These are phyloP conservation scores for Spathaspora arborariae DNA, from an alignment of 805 yeast genomes.

Conservation along the genomic window DNA sequence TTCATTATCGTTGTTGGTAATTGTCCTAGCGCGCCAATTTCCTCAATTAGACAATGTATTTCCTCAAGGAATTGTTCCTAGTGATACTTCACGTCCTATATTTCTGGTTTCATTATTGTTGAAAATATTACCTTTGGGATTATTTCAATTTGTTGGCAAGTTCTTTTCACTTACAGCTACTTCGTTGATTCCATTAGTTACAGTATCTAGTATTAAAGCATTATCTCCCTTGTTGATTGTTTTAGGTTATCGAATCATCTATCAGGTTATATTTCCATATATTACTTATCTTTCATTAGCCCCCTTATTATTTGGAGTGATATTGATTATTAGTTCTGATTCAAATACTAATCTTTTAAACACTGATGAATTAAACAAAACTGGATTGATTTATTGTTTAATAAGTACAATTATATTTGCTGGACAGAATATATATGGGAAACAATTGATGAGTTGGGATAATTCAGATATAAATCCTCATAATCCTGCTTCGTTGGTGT, in stretches of 20 bases:
- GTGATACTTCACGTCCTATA: conserved; percentile 18
- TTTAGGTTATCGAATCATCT: conserved; percentile 48
- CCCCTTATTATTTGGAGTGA: conserved; percentile 52
- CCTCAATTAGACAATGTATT: conserved; percentile 34
- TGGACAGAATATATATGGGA: conserved; percentile 81
- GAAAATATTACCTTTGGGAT: conserved; percentile 56
- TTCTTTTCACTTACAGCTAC: conserved; percentile 62
- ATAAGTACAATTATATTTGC: conserved; percentile 74
- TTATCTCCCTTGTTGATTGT: conserved; percentile 62
- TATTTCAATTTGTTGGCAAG: conserved; percentile 65
- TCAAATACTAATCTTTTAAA: conserved; percentile 9
- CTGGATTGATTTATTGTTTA: conserved; percentile 68
- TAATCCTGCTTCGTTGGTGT: conserved; percentile 24
- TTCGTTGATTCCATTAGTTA: conserved; percentile 60
- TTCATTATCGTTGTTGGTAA: conserved; percentile 35
- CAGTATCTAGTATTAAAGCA: conserved; percentile 69
- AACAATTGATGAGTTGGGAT: conserved; percentile 65
- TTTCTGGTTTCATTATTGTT: conserved; percentile 32
- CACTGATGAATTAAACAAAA: conserved; percentile 11
- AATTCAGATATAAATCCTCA: conserved; percentile 7
- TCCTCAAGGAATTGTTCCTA: conserved; percentile 56
- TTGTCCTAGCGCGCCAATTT: conserved; percentile 28
- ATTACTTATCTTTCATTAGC: conserved; percentile 49
- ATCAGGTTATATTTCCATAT: conserved; percentile 47
- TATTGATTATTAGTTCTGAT: conserved; percentile 42